Base-by-base conservation (phyloP, 371 early-diverging fungal species). In the Gilbertella persicaria region DNA sequence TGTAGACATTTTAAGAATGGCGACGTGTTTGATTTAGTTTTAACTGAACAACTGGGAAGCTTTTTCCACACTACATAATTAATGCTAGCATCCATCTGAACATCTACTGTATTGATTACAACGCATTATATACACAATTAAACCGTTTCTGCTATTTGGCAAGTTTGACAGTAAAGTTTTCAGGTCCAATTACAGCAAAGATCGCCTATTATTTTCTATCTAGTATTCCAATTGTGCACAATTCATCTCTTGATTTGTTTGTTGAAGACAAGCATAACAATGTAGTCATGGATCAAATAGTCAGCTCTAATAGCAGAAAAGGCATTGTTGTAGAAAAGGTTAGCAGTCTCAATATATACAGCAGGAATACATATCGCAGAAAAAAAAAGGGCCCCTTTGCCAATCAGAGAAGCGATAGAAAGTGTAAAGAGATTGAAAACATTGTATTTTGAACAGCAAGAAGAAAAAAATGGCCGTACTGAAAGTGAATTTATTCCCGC, bases 131-230 rank as follows among this genome's bases (percentile, higher is more conserved):
- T 52, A 3, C 39, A 39, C 28, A 39, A 26, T 40, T 50, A 29
- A 50, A 41, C 30, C 19, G 13, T 19, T 40, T 50, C 10, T 50
- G 41, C 50, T 50, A 50, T 40, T 19, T 50, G 50, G 20, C 40
- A 50, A 50, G 50, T 21, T 50, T 50, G 40, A 50, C 40, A 41
- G 50, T 50, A 40, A 50, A 30, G 41, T 40, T 50, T 30, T 50
- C 41, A 29, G 28, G n/a, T 50, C 41, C 17, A 50, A 50, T 41
- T 9, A 40, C 50, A 40, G 13, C 41, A 50, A 50, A 50, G 20
- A 50, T 50, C 13, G 41, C 40, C 26, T 50, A 50, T 40, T 50
- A 26, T 39, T 45, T 45, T 20, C 33, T 45, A 17, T 28, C 45
- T 17, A 45, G 45, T 20, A 30, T 45, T 45, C 45, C 45, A 41